Evolutionary conservation across 768 basidiomycete genomes (phyloP).

Genomic region (Rhizopogon salebrosus): DNA sequence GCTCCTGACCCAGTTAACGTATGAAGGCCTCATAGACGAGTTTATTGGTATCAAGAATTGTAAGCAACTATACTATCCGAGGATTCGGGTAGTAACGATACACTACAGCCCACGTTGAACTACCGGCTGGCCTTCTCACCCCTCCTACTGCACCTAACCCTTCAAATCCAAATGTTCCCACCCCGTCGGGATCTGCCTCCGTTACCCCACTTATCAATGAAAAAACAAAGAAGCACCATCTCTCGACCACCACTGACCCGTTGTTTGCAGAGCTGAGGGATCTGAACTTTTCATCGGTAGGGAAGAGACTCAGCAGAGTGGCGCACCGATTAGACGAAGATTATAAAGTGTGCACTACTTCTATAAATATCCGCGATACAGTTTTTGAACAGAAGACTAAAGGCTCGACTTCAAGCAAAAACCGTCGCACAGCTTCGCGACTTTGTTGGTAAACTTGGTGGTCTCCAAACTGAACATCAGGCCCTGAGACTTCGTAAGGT

Average conservation of each 20-base stretch:
- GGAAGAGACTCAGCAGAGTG: slow-evolving; percentile 70
- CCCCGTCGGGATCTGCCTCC: slow-evolving; percentile 36
- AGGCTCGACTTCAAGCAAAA: slow-evolving; percentile 84
- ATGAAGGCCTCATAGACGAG: slow-evolving; percentile 94
- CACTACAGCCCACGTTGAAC: slow-evolving; percentile 64
- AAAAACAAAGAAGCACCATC: slow-evolving; percentile 84
- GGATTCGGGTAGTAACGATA: too few species aligned
- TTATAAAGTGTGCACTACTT: slow-evolving; percentile 60
- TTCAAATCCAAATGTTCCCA: slow-evolving; percentile 34
- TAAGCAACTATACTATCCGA: slow-evolving; percentile 40
- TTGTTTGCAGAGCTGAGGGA: slow-evolving; percentile 83
- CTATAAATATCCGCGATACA: background rate
- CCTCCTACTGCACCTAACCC: slow-evolving; percentile 46
- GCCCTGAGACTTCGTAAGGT: slow-evolving; percentile 79
- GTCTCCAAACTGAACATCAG: slow-evolving; percentile 89
- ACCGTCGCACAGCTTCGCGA: slow-evolving; percentile 88
- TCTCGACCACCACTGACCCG: slow-evolving; percentile 74
- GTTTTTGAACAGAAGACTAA: slow-evolving; percentile 3
- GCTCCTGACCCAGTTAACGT: slow-evolving; percentile 91
- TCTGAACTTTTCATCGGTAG: slow-evolving; percentile 88
- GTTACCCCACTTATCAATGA: slow-evolving; percentile 59
- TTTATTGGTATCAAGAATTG: slow-evolving; percentile 86
- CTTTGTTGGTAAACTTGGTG: slow-evolving; percentile 93
- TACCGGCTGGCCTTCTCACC: slow-evolving; percentile 66
- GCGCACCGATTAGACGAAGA: slow-evolving; percentile 87